Conservation (phyloP, 345 rosid genomes). For the Eucalyptus globulus region DNA sequence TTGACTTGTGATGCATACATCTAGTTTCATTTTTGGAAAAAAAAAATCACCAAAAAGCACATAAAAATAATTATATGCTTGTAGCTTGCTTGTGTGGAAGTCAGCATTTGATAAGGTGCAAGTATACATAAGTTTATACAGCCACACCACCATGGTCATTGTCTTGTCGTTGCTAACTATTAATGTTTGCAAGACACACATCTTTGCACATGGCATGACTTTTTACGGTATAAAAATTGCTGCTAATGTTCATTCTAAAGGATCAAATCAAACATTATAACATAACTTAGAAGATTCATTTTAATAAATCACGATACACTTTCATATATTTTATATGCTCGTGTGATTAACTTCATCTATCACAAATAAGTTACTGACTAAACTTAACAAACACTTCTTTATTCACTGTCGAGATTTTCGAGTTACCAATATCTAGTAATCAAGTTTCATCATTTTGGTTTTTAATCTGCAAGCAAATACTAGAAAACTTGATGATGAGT, state of each 20-base stretch:
- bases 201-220: neutral
- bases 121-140: neutral
- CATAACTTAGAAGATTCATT: neutral
- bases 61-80: neutral
- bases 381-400: neutral
- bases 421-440: neutral
- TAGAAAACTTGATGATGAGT: neutral
- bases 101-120: neutral
- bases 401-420: neutral
- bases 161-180: neutral
- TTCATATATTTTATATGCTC: neutral
- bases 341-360: neutral
- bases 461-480: neutral
- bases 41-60: neutral
- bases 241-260: neutral
- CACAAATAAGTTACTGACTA: neutral
- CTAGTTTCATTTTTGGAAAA: neutral
- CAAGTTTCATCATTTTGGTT: neutral
- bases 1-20: neutral
- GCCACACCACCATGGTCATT: neutral
- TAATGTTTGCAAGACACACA: neutral
- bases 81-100: neutral
- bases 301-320: neutral
- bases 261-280: neutral
- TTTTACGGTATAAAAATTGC: neutral